Evolutionary conservation across 345 rosid genomes (phyloP).

Genomic region (Acer saccharum): DNA sequence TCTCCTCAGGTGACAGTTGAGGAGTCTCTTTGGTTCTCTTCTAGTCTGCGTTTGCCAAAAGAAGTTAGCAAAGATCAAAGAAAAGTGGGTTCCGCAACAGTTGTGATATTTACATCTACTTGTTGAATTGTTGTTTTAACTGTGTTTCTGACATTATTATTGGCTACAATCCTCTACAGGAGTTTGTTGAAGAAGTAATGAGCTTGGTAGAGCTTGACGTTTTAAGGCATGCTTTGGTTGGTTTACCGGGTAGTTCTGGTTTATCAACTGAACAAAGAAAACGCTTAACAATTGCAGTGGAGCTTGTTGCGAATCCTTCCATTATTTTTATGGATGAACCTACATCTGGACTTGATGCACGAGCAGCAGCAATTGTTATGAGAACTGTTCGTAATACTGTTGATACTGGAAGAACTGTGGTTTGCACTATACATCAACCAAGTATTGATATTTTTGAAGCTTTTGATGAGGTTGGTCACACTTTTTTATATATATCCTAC

Average conservation of each 20-base stretch:
- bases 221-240: conserved; percentile 75
- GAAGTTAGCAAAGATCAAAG: conserved; percentile 67
- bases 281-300: conserved; percentile 91
- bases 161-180: conserved; percentile 43
- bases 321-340: conserved; percentile 70
- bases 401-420: conserved; percentile 60
- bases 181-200: conserved; percentile 96
- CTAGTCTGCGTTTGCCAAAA: conserved; percentile 78
- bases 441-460: conserved; percentile 67
- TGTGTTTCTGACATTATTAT: conserved; percentile 6
- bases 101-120: conserved; percentile 5
- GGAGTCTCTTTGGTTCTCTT: conserved; percentile 90
- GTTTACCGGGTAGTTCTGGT: conserved; percentile 83
- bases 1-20: conserved; percentile 96
- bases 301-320: conserved; percentile 84
- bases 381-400: conserved; percentile 60
- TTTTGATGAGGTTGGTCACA: conserved; percentile 59
- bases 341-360: conserved; percentile 62
- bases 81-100: conserved; percentile 41
- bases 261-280: conserved; percentile 95
- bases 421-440: conserved; percentile 65
- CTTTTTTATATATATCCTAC: background rate
- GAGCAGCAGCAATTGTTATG: conserved; percentile 66
- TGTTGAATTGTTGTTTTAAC: background rate
- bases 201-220: conserved; percentile 77